Base-by-base conservation (phyloP, 225 moss, liverwort and hornwort species). In the Asterella californica region DNA sequence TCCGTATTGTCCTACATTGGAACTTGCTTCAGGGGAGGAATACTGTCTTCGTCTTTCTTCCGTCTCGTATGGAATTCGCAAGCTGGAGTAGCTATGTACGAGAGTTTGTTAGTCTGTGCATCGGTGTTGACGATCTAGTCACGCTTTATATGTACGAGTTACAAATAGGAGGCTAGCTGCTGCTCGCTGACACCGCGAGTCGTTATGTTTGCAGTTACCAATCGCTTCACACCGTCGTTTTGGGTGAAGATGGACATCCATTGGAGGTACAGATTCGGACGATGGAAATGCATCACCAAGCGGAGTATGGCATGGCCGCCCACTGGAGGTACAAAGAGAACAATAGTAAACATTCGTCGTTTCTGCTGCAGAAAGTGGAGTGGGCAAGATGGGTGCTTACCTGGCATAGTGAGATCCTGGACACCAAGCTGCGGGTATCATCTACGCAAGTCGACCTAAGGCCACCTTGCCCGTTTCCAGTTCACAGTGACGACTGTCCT, bases 331-430 rank as follows among this genome's bases (percentile, higher is more conserved):
- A 96, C 61, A 96, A 96, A 77, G 96, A 96, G 85, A 91, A 90
- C 70, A 85, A 90, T 14, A 90, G 88, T 69, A 89, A 91, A 61
- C 90, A 89, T 81, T 90, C 96, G 5, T 84, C 90, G 66, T 96
- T 92, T 68, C 89, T 92, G 54, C 89, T 90, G 14, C 92, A 94
- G 74, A 90, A 88, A 79, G 94, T 96, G 63, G 96, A 96, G 80
- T 96, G 96, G 96, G 96, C 96, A 70, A 90, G 96, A 84, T 96
- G 96, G 96, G 93, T 96, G 60, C 81, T 96, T 79, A 91, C 96
- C 4, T 96, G 96, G 96, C 94, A 96, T 72, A 96, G 94, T 85
- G 96, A 96, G 74, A 88, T 96, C 71, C 46, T 90, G 80, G 96
- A 96, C 76, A 94, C 96, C 37, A 96, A 96, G 78, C 77, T 94